Evolutionary conservation across 441 rosid genomes (phyloP), one percentile per base, ranked within the genome.

Genomic region (Brassica balearica): DNA sequence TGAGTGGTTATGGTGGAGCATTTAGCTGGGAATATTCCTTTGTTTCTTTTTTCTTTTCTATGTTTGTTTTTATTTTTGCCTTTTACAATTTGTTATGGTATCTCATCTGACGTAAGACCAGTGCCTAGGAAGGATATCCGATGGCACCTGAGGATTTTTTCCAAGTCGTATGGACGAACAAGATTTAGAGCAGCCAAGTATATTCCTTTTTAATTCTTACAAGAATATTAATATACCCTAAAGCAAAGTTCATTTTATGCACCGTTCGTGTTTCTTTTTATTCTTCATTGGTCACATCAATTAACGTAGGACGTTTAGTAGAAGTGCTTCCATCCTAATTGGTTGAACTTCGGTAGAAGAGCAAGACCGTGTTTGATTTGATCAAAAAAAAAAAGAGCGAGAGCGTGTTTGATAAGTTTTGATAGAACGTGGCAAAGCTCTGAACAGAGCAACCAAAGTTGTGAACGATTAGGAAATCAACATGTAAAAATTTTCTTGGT

Each of bases 1-100:
- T 51, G 58, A 48, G 74, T 15, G 62, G 9, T 5, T 27, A 32
- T 63, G 73, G 73, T n/a, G 67, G 69, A 82, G 83, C 27, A 74
- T 82, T 78, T 74, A 12, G n/a, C 8, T 17, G 6, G 53, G 85
- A 78, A 82, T 91, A 91, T 89, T 83, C 93, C 82, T 34, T 34
- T 6, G 59, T 7, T 53, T 74, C 67, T 78, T 73, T 25, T 25
- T 29, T 25, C 9, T 3, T 70, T 10, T 68, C 8, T 62, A 0
- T 61, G 60, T 68, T 59, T 61, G 3, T 56, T 23, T 2, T 7
- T 12, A 5, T 17, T 56, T 10, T 25, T 12, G 10, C 12, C 58
- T 43, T 2, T 46, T 4, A 36, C 14, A 6, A 59, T 20, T 61
- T 79, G 22, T 75, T 43, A 3, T 8, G 23, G 19, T n/a, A 63